Evolutionary conservation across 257 asterid genomes (phyloP).

Genomic region (Asclepias syriaca): DNA sequence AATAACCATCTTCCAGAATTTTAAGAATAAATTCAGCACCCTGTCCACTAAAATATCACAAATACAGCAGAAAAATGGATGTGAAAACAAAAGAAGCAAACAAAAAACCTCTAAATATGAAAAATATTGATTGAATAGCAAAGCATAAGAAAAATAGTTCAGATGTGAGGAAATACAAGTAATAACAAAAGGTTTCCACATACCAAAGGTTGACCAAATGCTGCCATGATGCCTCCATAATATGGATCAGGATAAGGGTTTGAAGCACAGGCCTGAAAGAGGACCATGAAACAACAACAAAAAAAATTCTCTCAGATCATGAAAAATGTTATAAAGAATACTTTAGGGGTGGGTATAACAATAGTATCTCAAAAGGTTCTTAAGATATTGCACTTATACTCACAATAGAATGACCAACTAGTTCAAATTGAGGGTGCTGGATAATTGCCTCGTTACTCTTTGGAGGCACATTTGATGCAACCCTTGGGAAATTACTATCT

Average conservation of each 20-base stretch:
- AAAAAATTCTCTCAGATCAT: neutral
- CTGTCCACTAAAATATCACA: neutral
- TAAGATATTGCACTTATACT: conserved; percentile 21
- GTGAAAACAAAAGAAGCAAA: neutral
- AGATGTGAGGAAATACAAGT: neutral
- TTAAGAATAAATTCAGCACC: neutral
- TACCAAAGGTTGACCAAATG: conserved; percentile 84
- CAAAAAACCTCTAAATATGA: neutral
- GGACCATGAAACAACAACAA: conserved; percentile 1
- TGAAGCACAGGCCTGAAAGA: conserved; percentile 54
- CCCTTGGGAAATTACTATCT: conserved; percentile 35
- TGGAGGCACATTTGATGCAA: conserved; percentile 41
- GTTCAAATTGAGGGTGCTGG: conserved; percentile 58
- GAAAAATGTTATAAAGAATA: neutral
- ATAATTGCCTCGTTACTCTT: conserved; percentile 36
- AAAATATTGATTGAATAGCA: neutral
- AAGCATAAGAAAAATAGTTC: neutral
- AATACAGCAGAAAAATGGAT: neutral
- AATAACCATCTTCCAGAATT: neutral
- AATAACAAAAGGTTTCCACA: conserved; percentile 9
- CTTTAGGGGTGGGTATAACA: neutral
- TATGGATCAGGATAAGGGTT: conserved; percentile 49
- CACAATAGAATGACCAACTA: conserved; percentile 75
- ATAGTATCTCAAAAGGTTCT: neutral
- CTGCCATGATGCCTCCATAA: conserved; percentile 71